A percentile compares a stretch with the other conserved stretches of the same genome.
Evolutionary conservation across 805 yeast genomes (phyloP).

Genomic region (Lachancea fermentati): DNA sequence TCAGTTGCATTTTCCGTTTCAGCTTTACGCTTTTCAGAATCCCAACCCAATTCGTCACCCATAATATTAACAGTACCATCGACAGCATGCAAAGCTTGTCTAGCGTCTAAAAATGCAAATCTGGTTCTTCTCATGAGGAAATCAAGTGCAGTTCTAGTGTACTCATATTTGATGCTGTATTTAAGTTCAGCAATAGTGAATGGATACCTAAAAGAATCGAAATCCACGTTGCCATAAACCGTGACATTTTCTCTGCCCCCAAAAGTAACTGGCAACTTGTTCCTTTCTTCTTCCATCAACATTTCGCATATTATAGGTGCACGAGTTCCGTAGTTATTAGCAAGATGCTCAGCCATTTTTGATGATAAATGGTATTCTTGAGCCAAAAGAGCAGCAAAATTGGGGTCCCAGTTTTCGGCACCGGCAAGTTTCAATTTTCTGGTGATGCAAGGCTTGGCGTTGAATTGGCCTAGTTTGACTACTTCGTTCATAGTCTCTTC

Average conservation of each 20-base stretch:
- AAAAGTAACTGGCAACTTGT: slow-evolving; percentile 62
- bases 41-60: slow-evolving; percentile 79
- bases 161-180: slow-evolving; percentile 77
- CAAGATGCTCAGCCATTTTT: slow-evolving; percentile 71
- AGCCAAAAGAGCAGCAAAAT: slow-evolving; percentile 70
- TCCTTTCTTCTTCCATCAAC: slow-evolving; percentile 43
- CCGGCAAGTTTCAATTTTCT: slow-evolving; percentile 59
- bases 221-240: slow-evolving; percentile 19
- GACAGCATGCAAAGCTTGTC: slow-evolving; percentile 72
- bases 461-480: slow-evolving; percentile 42
- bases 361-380: slow-evolving; percentile 72
- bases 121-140: slow-evolving; percentile 91
- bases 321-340: slow-evolving; percentile 85
- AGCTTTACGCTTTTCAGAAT: slow-evolving; percentile 49
- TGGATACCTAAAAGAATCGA: slow-evolving; percentile 59
- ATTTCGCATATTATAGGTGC: slow-evolving; percentile 69
- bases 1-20: slow-evolving; percentile 43
- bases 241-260: slow-evolving; percentile 37
- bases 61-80: slow-evolving; percentile 82
- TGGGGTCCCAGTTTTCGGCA: slow-evolving; percentile 71
- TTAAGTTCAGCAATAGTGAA: slow-evolving; percentile 87
- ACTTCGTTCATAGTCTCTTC: slow-evolving; percentile 82
- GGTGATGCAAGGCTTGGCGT: slow-evolving; percentile 38
- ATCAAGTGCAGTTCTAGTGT: slow-evolving; percentile 82
- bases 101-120: slow-evolving; percentile 84